Conservation (phyloP, 169 alveolate genomes). For the Plasmodium billcollinsi region DNA sequence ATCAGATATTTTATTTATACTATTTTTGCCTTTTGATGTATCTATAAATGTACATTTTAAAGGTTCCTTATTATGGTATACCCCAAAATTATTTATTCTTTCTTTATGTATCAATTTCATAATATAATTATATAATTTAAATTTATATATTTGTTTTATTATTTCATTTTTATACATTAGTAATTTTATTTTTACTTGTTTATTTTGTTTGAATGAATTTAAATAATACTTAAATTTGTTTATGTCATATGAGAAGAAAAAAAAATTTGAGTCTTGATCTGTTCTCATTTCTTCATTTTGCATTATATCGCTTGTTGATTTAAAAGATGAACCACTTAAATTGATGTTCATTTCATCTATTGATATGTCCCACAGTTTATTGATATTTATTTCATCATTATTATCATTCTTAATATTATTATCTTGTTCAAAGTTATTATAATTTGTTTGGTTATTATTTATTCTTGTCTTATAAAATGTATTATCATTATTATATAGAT, state of each 20-base stretch:
- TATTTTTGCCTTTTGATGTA: not conserved
- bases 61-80: not conserved
- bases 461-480: not conserved
- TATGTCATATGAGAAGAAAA: not conserved
- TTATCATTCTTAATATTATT: not conserved
- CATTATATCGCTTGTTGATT: not conserved
- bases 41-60: no score
- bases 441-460: not conserved
- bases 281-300: not conserved
- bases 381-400: slow-evolving; percentile 6
- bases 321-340: not conserved
- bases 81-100: not conserved
- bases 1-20: slow-evolving; percentile 36
- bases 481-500: not conserved
- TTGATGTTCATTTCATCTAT: slow-evolving; percentile 26
- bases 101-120: slow-evolving; percentile 47
- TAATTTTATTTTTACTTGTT: slow-evolving; percentile 29
- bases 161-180: slow-evolving; percentile 40
- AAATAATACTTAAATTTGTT: not conserved
- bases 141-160: slow-evolving; percentile 37
- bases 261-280: not conserved
- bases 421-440: not conserved
- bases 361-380: slow-evolving; percentile 39
- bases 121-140: slow-evolving; percentile 23
- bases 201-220: slow-evolving; percentile 1